These are phyloP conservation scores for Eleusine coracana DNA, from an alignment of 176 grass and related monocot genomes.

Conservation along the genomic window DNA sequence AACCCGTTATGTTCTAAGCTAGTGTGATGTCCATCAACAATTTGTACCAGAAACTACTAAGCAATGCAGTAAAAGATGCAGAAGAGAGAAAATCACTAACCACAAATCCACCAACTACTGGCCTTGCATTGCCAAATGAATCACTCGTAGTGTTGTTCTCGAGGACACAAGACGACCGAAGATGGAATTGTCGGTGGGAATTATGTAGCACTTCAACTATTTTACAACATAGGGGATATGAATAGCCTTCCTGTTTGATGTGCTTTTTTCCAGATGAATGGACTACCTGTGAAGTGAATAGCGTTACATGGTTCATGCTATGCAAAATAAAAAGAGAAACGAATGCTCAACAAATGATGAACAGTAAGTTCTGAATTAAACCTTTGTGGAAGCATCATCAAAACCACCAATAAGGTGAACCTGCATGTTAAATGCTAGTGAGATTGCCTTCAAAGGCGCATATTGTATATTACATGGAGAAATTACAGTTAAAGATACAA, in stretches of 20 bases:
- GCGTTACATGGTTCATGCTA: constrained; percentile 15
- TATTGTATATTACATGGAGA: constrained; percentile 15
- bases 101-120: constrained; percentile 74
- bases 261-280: constrained; percentile 44
- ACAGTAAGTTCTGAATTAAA: constrained; percentile 35
- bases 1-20: neutral
- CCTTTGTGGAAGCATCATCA: constrained; percentile 70
- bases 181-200: constrained; percentile 61
- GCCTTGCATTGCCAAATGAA: constrained; percentile 61
- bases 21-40: neutral
- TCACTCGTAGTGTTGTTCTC: constrained; percentile 70
- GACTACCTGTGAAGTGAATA: constrained; percentile 41
- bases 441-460: constrained; percentile 28
- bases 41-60: constrained; percentile 13
- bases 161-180: constrained; percentile 71
- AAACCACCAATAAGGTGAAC: constrained; percentile 83
- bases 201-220: constrained; percentile 68
- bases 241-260: constrained; percentile 61
- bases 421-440: constrained; percentile 54
- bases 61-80: constrained; percentile 31
- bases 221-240: constrained; percentile 77
- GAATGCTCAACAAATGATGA: constrained; percentile 13
- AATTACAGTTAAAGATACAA: constrained; percentile 52
- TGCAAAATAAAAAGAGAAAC: neutral
- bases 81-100: constrained; percentile 47